Evolutionary conservation across 305 asterid species (phyloP).

Genomic region (Solanum aculeatissimum): DNA sequence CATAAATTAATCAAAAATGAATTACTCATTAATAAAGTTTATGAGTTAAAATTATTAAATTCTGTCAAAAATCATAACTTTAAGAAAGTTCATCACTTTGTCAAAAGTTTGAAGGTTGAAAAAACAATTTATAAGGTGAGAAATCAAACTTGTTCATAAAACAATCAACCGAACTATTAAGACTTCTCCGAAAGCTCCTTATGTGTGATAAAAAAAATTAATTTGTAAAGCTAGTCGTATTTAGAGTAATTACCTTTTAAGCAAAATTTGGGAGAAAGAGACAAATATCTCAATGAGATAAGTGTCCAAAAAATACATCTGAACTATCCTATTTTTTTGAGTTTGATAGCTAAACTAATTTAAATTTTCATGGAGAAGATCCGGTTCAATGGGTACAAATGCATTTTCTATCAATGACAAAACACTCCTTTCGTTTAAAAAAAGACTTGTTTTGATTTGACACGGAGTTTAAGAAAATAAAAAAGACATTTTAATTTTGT

Average conservation of each 20-base stretch:
- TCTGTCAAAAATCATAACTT: not conserved
- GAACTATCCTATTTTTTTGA: no score
- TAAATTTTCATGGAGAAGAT: not conserved
- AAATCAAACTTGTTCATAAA: no score
- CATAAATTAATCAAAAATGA: not conserved
- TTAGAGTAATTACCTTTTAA: not conserved
- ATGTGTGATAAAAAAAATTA: not conserved
- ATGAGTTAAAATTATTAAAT: not conserved
- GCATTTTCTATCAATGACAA: not conserved
- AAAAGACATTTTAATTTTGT: no score
- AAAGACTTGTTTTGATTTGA: no score
- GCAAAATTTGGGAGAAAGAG: no score
- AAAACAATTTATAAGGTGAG: not conserved
- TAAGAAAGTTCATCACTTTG: not conserved
- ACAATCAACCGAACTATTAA: no score
- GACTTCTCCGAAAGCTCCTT: not conserved
- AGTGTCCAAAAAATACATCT: no score
- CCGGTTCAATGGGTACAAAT: not conserved
- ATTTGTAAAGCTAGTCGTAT: not conserved
- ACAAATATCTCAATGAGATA: no score
- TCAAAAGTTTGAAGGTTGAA: accelerated
- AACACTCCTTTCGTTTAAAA: not conserved
- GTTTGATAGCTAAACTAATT: no score
- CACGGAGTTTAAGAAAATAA: no score
- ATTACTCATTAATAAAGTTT: not conserved